These are phyloP conservation scores for Zopfochytrium polystomum DNA, from an alignment of 371 early-diverging fungal genomes.

Conservation along the genomic window DNA sequence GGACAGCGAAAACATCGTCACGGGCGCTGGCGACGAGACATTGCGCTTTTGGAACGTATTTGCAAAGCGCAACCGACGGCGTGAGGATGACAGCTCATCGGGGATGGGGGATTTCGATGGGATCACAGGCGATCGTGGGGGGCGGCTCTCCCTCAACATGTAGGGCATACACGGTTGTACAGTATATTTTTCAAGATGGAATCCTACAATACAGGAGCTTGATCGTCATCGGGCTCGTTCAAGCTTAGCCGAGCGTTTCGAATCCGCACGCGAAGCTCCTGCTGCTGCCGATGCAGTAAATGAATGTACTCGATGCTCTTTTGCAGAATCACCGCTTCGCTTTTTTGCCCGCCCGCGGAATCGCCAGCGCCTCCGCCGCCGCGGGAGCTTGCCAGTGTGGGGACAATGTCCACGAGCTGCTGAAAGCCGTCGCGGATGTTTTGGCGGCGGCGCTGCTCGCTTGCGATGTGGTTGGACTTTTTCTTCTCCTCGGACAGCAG, in stretches of 20 bases:
- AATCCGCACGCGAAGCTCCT: slow-evolving; percentile 14
- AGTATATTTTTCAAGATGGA: no score
- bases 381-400: slow-evolving; percentile 51
- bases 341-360: slow-evolving; percentile 6
- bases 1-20: slow-evolving; percentile 59
- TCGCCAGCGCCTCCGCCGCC: slow-evolving; percentile 12
- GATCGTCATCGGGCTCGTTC: neutral
- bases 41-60: slow-evolving; percentile 57
- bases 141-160: no score
- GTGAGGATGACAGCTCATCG: no score
- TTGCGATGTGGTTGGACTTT: slow-evolving; percentile 89
- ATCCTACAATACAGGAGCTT: no score
- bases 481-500: slow-evolving; percentile 84
- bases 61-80: slow-evolving; percentile 24
- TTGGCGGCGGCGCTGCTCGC: slow-evolving; percentile 84
- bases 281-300: slow-evolving; percentile 21
- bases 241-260: slow-evolving; percentile 9
- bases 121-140: no score
- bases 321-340: slow-evolving; percentile 31
- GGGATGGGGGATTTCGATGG: no score
- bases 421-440: slow-evolving; percentile 83
- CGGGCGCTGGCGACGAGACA: slow-evolving; percentile 70
- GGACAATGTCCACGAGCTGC: slow-evolving; percentile 74
- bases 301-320: slow-evolving; percentile 31
- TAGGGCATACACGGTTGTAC: no score